Percentiles rank a stretch among this genome's conserved stretches.
Evolutionary conservation across 805 yeast genomes (phyloP).

Genomic region (Saccharomycopsis sp.): DNA sequence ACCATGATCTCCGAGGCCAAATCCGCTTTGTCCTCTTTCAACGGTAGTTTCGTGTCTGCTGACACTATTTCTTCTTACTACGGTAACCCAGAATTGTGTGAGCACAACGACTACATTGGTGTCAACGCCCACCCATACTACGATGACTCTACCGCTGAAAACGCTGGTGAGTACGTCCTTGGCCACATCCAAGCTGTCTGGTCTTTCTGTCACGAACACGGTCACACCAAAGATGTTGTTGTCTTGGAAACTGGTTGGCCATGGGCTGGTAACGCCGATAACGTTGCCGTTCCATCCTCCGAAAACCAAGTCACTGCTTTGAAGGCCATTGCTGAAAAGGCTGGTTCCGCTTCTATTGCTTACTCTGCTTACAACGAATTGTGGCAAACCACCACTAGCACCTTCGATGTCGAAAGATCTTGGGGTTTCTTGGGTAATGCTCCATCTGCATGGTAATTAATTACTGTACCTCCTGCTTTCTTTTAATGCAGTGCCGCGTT

Average conservation of each 20-base stretch:
- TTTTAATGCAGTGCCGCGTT: too few species aligned
- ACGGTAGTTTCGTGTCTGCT: slow-evolving; percentile 55
- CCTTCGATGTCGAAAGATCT: slow-evolving; percentile 50
- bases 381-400: slow-evolving; percentile 51
- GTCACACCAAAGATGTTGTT: slow-evolving; percentile 34
- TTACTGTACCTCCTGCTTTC: too few species aligned
- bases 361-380: slow-evolving; percentile 57
- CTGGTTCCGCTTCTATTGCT: slow-evolving; percentile 45
- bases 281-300: slow-evolving; percentile 48
- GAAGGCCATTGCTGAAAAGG: slow-evolving; percentile 38
- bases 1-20: slow-evolving; percentile 44
- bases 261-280: slow-evolving; percentile 47
- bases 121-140: slow-evolving; percentile 65
- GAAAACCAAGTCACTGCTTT: slow-evolving; percentile 48
- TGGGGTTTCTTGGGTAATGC: slow-evolving; percentile 21
- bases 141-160: slow-evolving; percentile 19
- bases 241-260: slow-evolving; percentile 73
- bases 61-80: slow-evolving; percentile 59
- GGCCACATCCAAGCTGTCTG: slow-evolving; percentile 22
- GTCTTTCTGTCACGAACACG: slow-evolving; percentile 20
- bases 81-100: slow-evolving; percentile 47
- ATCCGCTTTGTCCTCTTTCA: slow-evolving; percentile 38
- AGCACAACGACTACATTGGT: slow-evolving; percentile 54
- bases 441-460: slow-evolving; percentile 18
- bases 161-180: slow-evolving; percentile 22